Conservation (phyloP, 2,329 filamentous ascomycete species). For the Epichloe glyceriae region DNA sequence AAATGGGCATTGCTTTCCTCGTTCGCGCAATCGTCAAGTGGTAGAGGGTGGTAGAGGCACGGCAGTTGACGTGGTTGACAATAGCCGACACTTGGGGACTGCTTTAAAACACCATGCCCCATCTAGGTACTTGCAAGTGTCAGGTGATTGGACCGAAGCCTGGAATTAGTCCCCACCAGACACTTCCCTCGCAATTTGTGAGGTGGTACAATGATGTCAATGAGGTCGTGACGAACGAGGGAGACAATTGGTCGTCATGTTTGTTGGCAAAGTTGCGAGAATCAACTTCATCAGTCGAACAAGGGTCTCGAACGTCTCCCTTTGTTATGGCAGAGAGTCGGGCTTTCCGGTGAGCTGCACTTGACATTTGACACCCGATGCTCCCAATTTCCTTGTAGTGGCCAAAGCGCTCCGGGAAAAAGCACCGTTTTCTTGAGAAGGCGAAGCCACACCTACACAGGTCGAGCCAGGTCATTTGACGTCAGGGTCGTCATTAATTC, state of each 20-base stretch:
- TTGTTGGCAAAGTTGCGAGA: neutral
- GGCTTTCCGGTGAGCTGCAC: neutral
- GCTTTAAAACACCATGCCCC: neutral
- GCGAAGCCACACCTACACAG: neutral
- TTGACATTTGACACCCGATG: neutral
- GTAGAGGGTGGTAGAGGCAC: too few relatives aligned
- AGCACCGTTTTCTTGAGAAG: neutral
- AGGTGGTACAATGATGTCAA: neutral
- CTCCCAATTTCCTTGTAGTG: neutral
- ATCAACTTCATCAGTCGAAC: neutral
- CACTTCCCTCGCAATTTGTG: neutral
- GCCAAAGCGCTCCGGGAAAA: neutral
- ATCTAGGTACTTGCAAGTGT: neutral
- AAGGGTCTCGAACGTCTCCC: too few relatives aligned
- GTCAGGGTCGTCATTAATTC: too few relatives aligned
- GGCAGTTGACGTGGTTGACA: slow-evolving; percentile 1
- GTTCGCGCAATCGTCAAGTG: neutral
- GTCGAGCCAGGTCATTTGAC: too few relatives aligned
- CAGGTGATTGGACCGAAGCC: neutral
- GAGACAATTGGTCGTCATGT: neutral
- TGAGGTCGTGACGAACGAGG: neutral
- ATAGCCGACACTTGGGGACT: neutral
- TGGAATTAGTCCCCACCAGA: neutral
- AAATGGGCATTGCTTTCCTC: neutral
- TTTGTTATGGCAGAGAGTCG: neutral